Evolutionary conservation across 306 rosid species (phyloP).

Genomic region (Coriaria nepalensis): DNA sequence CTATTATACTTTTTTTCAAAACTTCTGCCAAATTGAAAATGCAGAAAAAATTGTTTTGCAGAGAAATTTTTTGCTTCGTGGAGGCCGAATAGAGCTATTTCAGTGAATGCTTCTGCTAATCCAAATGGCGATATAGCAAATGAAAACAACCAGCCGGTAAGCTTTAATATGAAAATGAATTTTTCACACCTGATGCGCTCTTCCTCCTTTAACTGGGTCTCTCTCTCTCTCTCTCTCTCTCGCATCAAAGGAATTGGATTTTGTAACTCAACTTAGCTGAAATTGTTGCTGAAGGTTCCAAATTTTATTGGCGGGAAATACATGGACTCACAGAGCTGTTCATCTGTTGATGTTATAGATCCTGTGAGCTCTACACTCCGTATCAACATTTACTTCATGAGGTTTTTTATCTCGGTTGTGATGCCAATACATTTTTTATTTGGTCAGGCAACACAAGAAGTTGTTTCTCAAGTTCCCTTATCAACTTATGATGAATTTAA

Average conservation of each 20-base stretch:
- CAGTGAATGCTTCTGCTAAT: constrained; percentile 20
- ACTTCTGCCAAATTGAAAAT: no score
- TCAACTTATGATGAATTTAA: constrained; percentile 58
- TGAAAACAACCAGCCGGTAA: constrained; percentile 41
- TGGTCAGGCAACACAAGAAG: constrained; percentile 65
- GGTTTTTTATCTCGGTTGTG: constrained; percentile 6
- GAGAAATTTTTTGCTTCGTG: constrained; percentile 49
- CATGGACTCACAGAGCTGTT: constrained; percentile 39
- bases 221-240: constrained; percentile 10
- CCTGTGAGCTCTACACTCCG: constrained; percentile 40
- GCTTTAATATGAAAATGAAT: constrained; percentile 14
- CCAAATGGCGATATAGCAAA: constrained; percentile 16
- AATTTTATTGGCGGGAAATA: constrained; percentile 57
- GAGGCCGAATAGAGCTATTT: constrained; percentile 35
- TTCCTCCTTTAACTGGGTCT: no score
- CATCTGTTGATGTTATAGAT: constrained; percentile 36
- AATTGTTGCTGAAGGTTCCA: constrained; percentile 49
- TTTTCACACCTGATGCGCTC: constrained; percentile 3
- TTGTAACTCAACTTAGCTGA: constrained; percentile 19
- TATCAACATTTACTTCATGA: constrained; percentile 7
- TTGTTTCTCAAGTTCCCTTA: constrained; percentile 61
- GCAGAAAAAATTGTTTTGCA: constrained; percentile 17
- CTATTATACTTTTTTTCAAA: no score
- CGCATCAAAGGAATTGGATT: constrained; percentile 9
- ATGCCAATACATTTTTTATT: constrained; percentile 16